A percentile compares a stretch with the other conserved stretches of the same genome.
These are phyloP conservation scores for Cucurbita argyrosperma DNA, from an alignment of 306 rosid species.

Conservation along the genomic window DNA sequence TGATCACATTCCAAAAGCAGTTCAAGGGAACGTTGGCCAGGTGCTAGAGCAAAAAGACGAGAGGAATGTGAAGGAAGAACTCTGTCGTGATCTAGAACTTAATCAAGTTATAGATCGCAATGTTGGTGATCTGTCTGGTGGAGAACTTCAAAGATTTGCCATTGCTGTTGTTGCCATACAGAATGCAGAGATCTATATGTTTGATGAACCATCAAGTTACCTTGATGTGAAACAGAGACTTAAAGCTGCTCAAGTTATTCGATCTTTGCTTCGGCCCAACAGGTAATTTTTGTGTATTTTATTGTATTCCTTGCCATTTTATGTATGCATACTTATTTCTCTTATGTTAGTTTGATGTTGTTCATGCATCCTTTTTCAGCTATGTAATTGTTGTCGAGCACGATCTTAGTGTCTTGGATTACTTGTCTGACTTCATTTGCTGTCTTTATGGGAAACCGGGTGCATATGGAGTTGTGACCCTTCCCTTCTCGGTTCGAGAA, in stretches of 20 bases:
- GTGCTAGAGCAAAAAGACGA: constrained; percentile 81
- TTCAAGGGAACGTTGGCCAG: constrained; percentile 95
- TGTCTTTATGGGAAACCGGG: constrained; percentile 98
- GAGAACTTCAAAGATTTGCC: constrained; percentile 98
- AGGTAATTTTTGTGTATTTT: constrained; percentile 28
- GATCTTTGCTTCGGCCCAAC: constrained; percentile 80
- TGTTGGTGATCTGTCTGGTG: constrained; percentile 94
- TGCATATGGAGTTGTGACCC: constrained; percentile 97
- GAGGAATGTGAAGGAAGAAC: constrained; percentile 51
- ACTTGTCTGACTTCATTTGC: constrained; percentile 95
- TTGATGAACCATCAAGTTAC: constrained; percentile 95
- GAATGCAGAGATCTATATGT: constrained; percentile 94
- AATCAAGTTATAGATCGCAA: constrained; percentile 92
- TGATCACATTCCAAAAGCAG: constrained; percentile 94
- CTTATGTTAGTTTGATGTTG: background rate
- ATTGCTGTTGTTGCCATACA: constrained; percentile 95
- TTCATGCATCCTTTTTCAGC: constrained; percentile 33
- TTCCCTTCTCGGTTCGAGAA: constrained; percentile 98
- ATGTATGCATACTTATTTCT: background rate
- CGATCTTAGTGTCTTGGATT: constrained; percentile 95
- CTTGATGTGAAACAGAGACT: constrained; percentile 96
- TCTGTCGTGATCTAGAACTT: constrained; percentile 73
- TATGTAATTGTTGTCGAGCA: constrained; percentile 99
- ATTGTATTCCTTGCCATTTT: background rate
- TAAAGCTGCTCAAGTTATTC: constrained; percentile 88